Conservation (phyloP, 345 rosid species). For the Linum trigynum region DNA sequence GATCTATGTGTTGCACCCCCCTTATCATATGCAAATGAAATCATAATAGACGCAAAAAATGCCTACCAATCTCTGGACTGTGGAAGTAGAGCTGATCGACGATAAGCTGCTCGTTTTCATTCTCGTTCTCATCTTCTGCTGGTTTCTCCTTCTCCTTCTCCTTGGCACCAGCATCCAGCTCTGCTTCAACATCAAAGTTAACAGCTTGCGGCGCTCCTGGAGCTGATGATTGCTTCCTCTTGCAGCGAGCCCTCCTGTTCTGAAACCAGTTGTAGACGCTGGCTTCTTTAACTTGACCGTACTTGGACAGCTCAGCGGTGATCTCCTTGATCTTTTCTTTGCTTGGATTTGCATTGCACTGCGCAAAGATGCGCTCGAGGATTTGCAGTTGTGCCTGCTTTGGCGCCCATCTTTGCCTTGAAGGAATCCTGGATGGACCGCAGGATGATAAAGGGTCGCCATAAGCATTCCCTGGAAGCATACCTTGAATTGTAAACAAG, state of each 20-base stretch:
- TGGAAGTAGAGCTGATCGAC: not conserved
- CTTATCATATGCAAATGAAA: not conserved
- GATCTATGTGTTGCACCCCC: too few relatives aligned
- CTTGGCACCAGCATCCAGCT: conserved; percentile 21
- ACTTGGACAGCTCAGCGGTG: conserved; percentile 34
- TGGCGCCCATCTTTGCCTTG: conserved; percentile 75
- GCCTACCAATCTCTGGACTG: not conserved
- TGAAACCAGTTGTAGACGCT: conserved; percentile 83
- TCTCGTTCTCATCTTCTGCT: conserved; percentile 3
- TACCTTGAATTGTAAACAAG: conserved; percentile 20
- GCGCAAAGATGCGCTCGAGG: conserved; percentile 45
- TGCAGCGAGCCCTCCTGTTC: conserved; percentile 64
- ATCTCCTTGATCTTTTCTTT: conserved; percentile 52
- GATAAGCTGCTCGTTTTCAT: not conserved
- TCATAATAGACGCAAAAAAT: not conserved
- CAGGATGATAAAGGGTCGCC: conserved; percentile 13
- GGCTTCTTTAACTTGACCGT: conserved; percentile 59
- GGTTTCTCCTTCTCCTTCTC: conserved; percentile 16
- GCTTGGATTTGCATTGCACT: conserved; percentile 47
- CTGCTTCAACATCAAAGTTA: conserved; percentile 21
- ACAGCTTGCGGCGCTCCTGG: conserved; percentile 2
- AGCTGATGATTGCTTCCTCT: conserved; percentile 36
- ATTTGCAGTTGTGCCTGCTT: conserved; percentile 45
- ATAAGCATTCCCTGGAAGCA: conserved; percentile 23
- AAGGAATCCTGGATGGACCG: conserved; percentile 37